Evolutionary conservation across 208 protist genomes (phyloP), one percentile per base, ranked within the genome.

Genomic region (Trypanosoma platydactyli): DNA sequence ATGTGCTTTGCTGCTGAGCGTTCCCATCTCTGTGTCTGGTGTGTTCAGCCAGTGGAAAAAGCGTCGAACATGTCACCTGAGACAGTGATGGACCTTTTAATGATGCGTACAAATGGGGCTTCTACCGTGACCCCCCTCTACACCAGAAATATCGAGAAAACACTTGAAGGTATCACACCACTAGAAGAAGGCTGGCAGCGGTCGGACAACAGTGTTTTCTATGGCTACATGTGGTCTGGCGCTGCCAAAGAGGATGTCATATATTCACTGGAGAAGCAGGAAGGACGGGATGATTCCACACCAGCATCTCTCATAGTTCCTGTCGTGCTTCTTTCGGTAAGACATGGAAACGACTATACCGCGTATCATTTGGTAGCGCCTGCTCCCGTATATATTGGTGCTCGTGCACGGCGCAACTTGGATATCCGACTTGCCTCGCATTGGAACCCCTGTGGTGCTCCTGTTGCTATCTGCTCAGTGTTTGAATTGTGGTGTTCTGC

Each of bases 401-500:
- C 56, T 12, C 76, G 59, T 27, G 75, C 76, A 12, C 15, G 2
- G 1, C 40, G 22, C 29, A 1, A 24, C 16, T 44, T 79, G 18
- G 41, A 30, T 4, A 67, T 81, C n/a, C 68, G 49, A 49, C 76
- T 94, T 25, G 55, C 86, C 18, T 94, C 88, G 3, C 55, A 68
- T 16, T 94, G 88, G 88, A 77, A 73, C 27, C 76, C 80, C 9
- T 89, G 82, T 42, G 54, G 61, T 16, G 46, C 46, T 25, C 18
- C 29, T 35, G 38, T 27, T 25, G 15, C 40, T 18, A 42, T 50
- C 35, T 74, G 76, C 7, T 85, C 78, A 15, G 22, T 83, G 42
- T 82, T 85, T 40, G 88, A 94, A 73, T 67, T 68, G 49, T 94
- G 88, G 88, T 58, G 55, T 63, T 61, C n/a, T 59, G 67, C 61